Evolutionary conservation across 2,329 filamentous ascomycete species (phyloP).

Genomic region (Fusarium sp.): DNA sequence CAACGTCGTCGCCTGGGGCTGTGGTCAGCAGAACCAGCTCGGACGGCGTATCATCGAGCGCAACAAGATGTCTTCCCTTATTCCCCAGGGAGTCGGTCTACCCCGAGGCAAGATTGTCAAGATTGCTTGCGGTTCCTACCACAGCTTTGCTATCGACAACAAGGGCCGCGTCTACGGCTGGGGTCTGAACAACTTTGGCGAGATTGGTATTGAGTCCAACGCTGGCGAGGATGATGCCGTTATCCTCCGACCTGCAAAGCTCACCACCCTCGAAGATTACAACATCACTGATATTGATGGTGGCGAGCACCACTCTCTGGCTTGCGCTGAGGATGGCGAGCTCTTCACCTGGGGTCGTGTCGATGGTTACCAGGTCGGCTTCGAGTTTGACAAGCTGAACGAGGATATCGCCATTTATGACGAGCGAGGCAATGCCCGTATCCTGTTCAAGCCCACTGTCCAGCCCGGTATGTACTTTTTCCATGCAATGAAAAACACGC

Average conservation of each 20-base stretch:
- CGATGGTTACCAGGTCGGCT: conserved; percentile 66
- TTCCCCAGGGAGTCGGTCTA: conserved; percentile 68
- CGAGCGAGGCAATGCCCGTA: conserved; percentile 71
- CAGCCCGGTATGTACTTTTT: conserved; percentile 57
- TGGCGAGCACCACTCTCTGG: conserved; percentile 79
- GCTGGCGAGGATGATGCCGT: conserved; percentile 68
- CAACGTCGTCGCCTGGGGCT: conserved; percentile 78
- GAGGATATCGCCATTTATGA: conserved; percentile 71
- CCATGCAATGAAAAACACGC: not conserved
- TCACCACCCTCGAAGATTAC: conserved; percentile 72
- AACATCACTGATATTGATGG: conserved; percentile 78
- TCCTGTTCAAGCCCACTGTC: conserved; percentile 63
- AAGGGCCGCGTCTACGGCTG: conserved; percentile 81
- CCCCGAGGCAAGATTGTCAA: conserved; percentile 69
- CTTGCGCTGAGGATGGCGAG: conserved; percentile 67
- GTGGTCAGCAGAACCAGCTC: conserved; percentile 74
- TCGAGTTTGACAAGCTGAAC: conserved; percentile 64
- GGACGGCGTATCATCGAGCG: conserved; percentile 71
- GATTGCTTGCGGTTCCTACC: conserved; percentile 77
- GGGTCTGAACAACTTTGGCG: conserved; percentile 89
- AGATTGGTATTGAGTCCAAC: conserved; percentile 76
- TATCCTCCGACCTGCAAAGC: conserved; percentile 76
- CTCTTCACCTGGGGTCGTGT: conserved; percentile 72
- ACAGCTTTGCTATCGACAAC: conserved; percentile 83
- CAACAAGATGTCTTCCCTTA: conserved; percentile 71